A percentile compares a stretch with the other conserved stretches of the same genome.
Evolutionary conservation across 331 rosid species (phyloP).

Genomic region (Cydonia oblonga): DNA sequence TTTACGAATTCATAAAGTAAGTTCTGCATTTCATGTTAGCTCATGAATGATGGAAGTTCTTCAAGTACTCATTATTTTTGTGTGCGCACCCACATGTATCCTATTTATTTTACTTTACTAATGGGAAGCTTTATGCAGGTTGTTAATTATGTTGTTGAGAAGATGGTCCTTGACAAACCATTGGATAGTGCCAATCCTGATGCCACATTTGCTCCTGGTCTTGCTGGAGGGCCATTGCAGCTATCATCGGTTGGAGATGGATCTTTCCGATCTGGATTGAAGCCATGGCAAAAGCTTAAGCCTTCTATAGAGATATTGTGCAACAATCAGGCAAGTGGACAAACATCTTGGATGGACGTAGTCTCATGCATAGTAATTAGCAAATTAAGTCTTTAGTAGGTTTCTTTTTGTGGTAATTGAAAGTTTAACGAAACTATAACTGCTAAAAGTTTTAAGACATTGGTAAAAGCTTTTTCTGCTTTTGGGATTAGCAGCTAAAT

Average conservation of each 20-base stretch:
- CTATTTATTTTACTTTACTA: neutral
- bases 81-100: neutral
- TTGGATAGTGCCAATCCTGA: conserved; percentile 54
- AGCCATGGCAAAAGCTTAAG: conserved; percentile 79
- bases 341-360: neutral
- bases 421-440: neutral
- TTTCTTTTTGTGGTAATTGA: neutral
- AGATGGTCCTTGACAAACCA: conserved; percentile 94
- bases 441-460: neutral
- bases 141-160: conserved; percentile 78
- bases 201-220: conserved; percentile 52
- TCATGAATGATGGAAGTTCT: neutral
- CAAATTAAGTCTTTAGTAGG: neutral
- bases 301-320: conserved; percentile 93
- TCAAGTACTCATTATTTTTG: neutral
- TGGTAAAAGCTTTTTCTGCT: neutral
- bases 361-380: neutral
- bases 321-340: conserved; percentile 77
- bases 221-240: conserved; percentile 49
- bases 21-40: conserved; percentile 7
- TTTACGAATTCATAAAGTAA: conserved; percentile 85
- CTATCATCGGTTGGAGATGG: conserved; percentile 56
- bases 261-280: conserved; percentile 70
- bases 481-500: neutral
- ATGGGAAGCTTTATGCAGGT: conserved; percentile 36